phyloP scores from a whole-genome alignment of 75 land plant genomes.

The Cunninghamia lanceolata region DNA sequence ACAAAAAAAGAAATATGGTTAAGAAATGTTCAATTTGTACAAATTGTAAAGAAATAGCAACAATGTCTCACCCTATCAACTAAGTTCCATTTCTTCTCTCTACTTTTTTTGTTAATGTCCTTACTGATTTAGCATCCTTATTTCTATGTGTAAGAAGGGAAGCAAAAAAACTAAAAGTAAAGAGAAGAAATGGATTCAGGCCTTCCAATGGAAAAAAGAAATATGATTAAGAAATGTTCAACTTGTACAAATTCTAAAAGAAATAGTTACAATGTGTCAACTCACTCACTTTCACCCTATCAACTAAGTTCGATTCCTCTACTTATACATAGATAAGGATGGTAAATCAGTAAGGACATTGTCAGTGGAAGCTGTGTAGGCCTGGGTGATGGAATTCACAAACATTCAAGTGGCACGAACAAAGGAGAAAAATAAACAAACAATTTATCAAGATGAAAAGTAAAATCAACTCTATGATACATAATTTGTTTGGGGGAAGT shows the following conservation, averaged over 20 bases:
- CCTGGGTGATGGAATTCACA: not conserved
- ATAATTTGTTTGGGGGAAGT: not conserved
- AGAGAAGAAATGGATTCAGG: not conserved
- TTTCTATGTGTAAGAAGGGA: too few relatives aligned
- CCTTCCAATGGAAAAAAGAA: not conserved
- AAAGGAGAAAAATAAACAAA: not conserved
- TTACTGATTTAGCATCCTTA: too few relatives aligned
- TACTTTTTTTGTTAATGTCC: too few relatives aligned
- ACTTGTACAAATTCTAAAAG: not conserved
- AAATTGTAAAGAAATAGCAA: not conserved
- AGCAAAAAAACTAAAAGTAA: not conserved
- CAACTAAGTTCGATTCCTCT: not conserved
- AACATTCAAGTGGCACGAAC: not conserved
- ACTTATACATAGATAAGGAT: not conserved
- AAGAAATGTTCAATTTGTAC: not conserved
- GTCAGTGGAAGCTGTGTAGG: not conserved
- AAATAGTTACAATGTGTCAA: not conserved
- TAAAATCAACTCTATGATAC: not conserved
- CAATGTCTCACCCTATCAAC: not conserved
- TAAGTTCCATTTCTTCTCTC: not conserved
- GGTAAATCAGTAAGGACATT: not conserved
- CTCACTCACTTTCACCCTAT: too few relatives aligned
- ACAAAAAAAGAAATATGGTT: not conserved
- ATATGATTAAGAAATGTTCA: not conserved
- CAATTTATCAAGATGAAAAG: not conserved